Evolutionary conservation across 169 alveolate genomes (phyloP), one percentile per base, ranked within the genome.

Genomic region (Plasmodium falciparum): DNA sequence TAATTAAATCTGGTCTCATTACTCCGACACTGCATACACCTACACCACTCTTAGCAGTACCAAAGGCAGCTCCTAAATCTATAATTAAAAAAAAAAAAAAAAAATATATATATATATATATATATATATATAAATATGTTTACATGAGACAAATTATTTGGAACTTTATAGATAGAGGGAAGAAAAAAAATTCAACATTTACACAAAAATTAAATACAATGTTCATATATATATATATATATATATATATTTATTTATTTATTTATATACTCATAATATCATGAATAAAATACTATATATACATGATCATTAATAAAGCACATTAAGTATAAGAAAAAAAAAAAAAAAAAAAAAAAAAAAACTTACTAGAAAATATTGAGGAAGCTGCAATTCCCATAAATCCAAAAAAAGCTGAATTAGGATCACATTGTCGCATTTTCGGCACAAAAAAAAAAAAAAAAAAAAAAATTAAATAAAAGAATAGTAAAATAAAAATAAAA

Each of bases 1-100:
- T 98, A 85, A 99, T 98, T 90, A 98, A 94, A 75, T 99, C 99
- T 12, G 99, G 99, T 74, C 99, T 97, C 98, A 98, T 96, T 54
- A 99, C 99, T 63, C 99, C 99, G 99, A 99, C 98, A 90, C 99
- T 96, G 63, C 99, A 95, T 76, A 99, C 98, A 45, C 99, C 99
- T 24, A 98, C 99, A 54, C 99, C 99, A 66, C 99, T 95, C 94
- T 98, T 98, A 20, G 99, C 99, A 43, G 99, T 98, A 39, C 98
- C 99, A 94, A 98, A 99, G 74, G 99, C 99, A 15, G 99, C 99
- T 56, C 99, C 99, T 90, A 99, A 96, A 90, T 98, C 98, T 94
- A 96, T 69, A 72, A 88, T 92, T n/a, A 59, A 56, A 59, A 88
- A 39, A 8, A 17, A 59, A 56, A 59, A 88, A 39, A 8, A 17